These are phyloP conservation scores for Daphne laureola DNA, from an alignment of 441 rosid genomes.

Conservation along the genomic window DNA sequence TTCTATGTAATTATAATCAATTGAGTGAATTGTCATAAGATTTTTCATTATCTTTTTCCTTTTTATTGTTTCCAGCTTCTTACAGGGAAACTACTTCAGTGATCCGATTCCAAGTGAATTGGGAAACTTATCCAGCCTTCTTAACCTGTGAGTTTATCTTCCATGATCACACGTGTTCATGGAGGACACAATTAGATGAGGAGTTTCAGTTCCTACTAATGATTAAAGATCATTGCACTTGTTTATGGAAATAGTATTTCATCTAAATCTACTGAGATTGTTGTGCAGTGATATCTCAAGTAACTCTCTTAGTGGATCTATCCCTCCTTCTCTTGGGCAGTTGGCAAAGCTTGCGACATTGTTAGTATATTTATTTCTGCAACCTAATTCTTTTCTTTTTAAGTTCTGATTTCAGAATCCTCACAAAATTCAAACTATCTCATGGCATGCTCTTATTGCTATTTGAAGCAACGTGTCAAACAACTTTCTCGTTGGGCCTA, in stretches of 20 bases:
- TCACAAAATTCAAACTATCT: slow-evolving; percentile 5
- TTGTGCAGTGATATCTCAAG: slow-evolving; percentile 72
- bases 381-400: slow-evolving; percentile 5
- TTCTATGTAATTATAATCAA: no score
- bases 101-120: slow-evolving; percentile 75
- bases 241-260: background rate
- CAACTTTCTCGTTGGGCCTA: slow-evolving; percentile 79
- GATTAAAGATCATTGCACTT: slow-evolving; percentile 2
- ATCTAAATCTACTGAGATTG: no score
- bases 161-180: slow-evolving; percentile 8
- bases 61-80: slow-evolving; percentile 38
- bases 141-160: slow-evolving; percentile 53
- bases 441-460: slow-evolving; percentile 13
- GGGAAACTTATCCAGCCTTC: slow-evolving; percentile 69
- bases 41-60: background rate
- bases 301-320: slow-evolving; percentile 63
- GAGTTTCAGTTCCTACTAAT: slow-evolving; percentile 1
- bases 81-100: slow-evolving; percentile 87
- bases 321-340: slow-evolving; percentile 78
- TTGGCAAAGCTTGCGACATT: slow-evolving; percentile 48
- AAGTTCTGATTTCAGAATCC: slow-evolving; percentile 5
- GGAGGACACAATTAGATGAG: background rate
- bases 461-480: slow-evolving; percentile 71
- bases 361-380: slow-evolving; percentile 46
- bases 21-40: no score